Evolutionary conservation across 805 yeast species (phyloP).

Genomic region (Wickerhamomyces ciferrii): DNA sequence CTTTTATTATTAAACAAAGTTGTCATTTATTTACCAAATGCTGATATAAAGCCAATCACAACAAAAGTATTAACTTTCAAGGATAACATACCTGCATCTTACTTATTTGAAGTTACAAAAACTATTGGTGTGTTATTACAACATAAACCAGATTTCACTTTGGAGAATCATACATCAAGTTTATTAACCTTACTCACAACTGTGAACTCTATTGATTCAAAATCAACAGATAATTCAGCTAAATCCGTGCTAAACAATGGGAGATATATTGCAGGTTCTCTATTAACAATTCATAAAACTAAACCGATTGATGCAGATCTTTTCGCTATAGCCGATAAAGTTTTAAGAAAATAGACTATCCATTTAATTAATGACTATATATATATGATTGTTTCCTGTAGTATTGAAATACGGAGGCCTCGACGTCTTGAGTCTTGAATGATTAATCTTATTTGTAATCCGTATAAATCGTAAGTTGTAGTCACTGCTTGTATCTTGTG

Average conservation of each 20-base stretch:
- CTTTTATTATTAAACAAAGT: slow-evolving; percentile 15
- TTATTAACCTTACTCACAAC: slow-evolving; percentile 8
- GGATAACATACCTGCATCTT: slow-evolving; percentile 9
- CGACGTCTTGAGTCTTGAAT: too few relatives aligned
- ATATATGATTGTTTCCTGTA: too few relatives aligned
- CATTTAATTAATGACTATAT: neutral
- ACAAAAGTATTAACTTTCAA: slow-evolving; percentile 10
- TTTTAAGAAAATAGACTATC: neutral
- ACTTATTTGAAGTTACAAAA: slow-evolving; percentile 21
- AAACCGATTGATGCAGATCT: neutral
- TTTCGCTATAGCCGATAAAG: neutral
- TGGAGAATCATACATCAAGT: slow-evolving; percentile 5
- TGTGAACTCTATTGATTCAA: slow-evolving; percentile 1
- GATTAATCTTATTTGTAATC: too few relatives aligned
- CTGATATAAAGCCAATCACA: slow-evolving; percentile 4
- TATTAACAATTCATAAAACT: slow-evolving; percentile 3
- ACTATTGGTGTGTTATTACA: slow-evolving; percentile 19
- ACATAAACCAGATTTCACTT: slow-evolving; percentile 8
- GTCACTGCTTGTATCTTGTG: too few relatives aligned
- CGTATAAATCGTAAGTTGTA: too few relatives aligned
- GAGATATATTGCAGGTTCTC: slow-evolving; percentile 13
- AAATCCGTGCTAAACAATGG: slow-evolving; percentile 16
- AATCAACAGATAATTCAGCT: neutral
- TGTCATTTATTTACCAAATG: slow-evolving; percentile 10
- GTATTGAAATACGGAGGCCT: too few relatives aligned